phyloP scores from a whole-genome alignment of 1,139 yeast species.

The Kodamaea arcana region DNA sequence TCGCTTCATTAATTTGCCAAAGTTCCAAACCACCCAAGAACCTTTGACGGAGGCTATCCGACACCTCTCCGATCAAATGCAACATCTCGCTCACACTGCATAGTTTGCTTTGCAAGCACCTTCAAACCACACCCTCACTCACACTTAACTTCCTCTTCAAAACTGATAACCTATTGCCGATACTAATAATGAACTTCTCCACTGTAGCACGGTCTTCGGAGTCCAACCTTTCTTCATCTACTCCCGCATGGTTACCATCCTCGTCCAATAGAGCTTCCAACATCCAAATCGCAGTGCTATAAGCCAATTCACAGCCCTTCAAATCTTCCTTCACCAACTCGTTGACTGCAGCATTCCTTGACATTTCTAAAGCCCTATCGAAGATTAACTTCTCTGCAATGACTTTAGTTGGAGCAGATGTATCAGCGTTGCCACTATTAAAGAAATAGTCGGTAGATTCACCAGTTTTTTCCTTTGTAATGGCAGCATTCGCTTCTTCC shows the following conservation, averaged over 20 bases:
- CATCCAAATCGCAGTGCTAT: slow-evolving; percentile 95
- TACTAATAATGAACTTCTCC: slow-evolving; percentile 70
- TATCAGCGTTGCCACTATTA: slow-evolving; percentile 6
- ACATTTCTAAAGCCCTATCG: slow-evolving; percentile 90
- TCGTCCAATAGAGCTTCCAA: slow-evolving; percentile 75
- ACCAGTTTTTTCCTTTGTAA: slow-evolving; percentile 11
- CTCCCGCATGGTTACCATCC: slow-evolving; percentile 29
- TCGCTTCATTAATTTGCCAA: too few relatives aligned
- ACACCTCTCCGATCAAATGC: too few relatives aligned
- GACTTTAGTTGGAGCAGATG: slow-evolving; percentile 21
- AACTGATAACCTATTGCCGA: slow-evolving; percentile 63
- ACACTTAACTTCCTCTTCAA: slow-evolving; percentile 42
- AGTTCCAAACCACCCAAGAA: too few relatives aligned
- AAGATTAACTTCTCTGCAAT: slow-evolving; percentile 83
- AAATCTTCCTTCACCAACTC: slow-evolving; percentile 77
- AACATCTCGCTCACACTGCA: too few relatives aligned
- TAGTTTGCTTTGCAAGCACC: too few relatives aligned
- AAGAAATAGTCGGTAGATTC: slow-evolving; percentile 4
- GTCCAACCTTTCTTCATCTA: slow-evolving; percentile 43
- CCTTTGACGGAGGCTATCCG: too few relatives aligned
- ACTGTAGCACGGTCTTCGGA: slow-evolving; percentile 70
- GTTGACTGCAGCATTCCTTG: slow-evolving; percentile 84
- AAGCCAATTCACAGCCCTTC: slow-evolving; percentile 78
- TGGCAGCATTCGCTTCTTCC: slow-evolving; percentile 44
- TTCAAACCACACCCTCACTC: too few relatives aligned